Conservation (phyloP, 305 asterid species). For the Plantago rigida region DNA sequence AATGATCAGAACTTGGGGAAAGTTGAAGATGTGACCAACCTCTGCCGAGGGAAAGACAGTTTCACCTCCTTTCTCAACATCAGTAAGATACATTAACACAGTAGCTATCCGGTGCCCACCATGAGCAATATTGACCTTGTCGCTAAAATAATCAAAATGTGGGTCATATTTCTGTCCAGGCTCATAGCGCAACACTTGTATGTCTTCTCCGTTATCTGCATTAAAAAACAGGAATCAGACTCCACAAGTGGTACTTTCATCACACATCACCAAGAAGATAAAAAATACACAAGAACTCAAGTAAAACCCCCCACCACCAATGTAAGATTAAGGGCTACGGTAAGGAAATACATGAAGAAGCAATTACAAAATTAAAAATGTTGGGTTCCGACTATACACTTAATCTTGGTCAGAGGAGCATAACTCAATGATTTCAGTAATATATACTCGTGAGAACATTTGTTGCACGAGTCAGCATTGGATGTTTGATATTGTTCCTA, state of each 20-base stretch:
- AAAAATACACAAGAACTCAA: conserved; percentile 6
- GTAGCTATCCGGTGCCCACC: conserved; percentile 96
- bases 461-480: too few relatives aligned
- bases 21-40: conserved; percentile 43
- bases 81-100: conserved; percentile 80
- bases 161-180: conserved; percentile 91
- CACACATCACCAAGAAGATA: not conserved
- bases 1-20: conserved; percentile 12
- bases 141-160: conserved; percentile 72
- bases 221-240: conserved; percentile 22
- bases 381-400: too few relatives aligned
- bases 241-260: not conserved
- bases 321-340: not conserved
- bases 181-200: conserved; percentile 82
- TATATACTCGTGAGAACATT: too few relatives aligned
- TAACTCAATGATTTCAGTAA: too few relatives aligned
- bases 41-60: conserved; percentile 87
- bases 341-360: not conserved
- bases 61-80: conserved; percentile 92
- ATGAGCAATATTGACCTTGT: conserved; percentile 68
- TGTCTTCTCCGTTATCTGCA: conserved; percentile 87
- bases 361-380: too few relatives aligned
- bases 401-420: too few relatives aligned
- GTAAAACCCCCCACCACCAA: not conserved
- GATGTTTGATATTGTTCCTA: too few relatives aligned